Evolutionary conservation across 306 rosid species (phyloP).

Genomic region (Lablab purpureus): DNA sequence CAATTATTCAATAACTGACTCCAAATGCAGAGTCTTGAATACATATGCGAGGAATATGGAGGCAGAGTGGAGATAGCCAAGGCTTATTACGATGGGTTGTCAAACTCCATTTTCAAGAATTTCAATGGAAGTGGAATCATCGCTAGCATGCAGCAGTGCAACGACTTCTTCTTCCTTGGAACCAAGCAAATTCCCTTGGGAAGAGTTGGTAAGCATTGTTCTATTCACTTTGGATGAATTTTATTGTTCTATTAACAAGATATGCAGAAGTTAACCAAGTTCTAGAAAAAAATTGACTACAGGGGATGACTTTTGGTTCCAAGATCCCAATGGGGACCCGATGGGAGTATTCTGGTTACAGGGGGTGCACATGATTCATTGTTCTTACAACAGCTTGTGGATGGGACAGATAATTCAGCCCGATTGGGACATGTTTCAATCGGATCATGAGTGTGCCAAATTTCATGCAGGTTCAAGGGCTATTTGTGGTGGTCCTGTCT

Average conservation of each 20-base stretch:
- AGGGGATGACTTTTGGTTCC: conserved; percentile 98
- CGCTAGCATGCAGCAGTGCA: conserved; percentile 96
- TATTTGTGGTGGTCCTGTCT: conserved; percentile 82
- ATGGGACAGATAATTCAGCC: conserved; percentile 92
- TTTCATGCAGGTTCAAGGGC: conserved; percentile 93
- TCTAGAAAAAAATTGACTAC: not conserved
- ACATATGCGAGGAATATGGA: conserved; percentile 72
- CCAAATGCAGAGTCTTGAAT: conserved; percentile 66
- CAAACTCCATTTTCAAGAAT: conserved; percentile 70
- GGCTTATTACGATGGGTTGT: conserved; percentile 72
- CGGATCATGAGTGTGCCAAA: conserved; percentile 81
- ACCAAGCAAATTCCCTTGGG: conserved; percentile 74
- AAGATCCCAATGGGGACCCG: conserved; percentile 89
- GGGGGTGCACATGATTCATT: conserved; percentile 91
- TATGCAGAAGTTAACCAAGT: not conserved
- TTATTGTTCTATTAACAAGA: not conserved
- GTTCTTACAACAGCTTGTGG: conserved; percentile 95
- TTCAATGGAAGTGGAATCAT: conserved; percentile 81
- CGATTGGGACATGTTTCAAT: conserved; percentile 98
- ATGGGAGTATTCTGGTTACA: conserved; percentile 89
- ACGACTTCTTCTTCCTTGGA: conserved; percentile 91
- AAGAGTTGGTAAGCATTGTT: conserved; percentile 70
- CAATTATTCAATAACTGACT: not conserved
- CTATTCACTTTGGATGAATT: not conserved
- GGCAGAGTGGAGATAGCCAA: conserved; percentile 88